These are phyloP conservation scores for Hippophae rhamnoides DNA, from an alignment of 306 rosid species.

Conservation along the genomic window DNA sequence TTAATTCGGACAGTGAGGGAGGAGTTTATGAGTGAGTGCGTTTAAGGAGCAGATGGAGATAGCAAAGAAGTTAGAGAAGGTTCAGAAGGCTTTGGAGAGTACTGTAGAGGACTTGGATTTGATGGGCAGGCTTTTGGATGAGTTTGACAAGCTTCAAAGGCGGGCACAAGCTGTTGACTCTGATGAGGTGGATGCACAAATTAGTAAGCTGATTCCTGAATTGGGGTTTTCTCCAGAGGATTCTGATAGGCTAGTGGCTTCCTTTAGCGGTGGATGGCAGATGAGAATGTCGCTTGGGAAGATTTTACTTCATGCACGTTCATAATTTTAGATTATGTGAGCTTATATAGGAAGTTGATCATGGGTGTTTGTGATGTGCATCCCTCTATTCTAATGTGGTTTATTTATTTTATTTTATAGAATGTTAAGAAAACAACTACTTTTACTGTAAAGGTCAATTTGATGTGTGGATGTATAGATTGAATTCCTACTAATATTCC, in stretches of 20 bases:
- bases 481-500: no score
- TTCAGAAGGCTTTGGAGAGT: conserved; percentile 83
- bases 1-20: conserved; percentile 77
- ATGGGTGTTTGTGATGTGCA: conserved; percentile 7
- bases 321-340: background rate
- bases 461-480: no score
- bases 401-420: background rate
- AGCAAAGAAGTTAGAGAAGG: conserved; percentile 60
- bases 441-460: no score
- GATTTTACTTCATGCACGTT: conserved; percentile 77
- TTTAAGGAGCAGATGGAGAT: conserved; percentile 93
- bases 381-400: background rate
- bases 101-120: conserved; percentile 68
- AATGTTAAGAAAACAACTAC: no score
- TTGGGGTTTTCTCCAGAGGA: conserved; percentile 81
- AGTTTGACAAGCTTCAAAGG: conserved; percentile 82
- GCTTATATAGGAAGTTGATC: conserved; percentile 8
- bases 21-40: conserved; percentile 77
- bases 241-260: conserved; percentile 81
- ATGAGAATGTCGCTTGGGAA: conserved; percentile 99
- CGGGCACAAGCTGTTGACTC: conserved; percentile 60
- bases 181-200: conserved; percentile 68
- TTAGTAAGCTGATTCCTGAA: conserved; percentile 79
- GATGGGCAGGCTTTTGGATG: conserved; percentile 96
- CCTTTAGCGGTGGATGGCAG: conserved; percentile 97